These are phyloP conservation scores for Brassica rapa DNA, from an alignment of 345 rosid genomes.

Conservation along the genomic window DNA sequence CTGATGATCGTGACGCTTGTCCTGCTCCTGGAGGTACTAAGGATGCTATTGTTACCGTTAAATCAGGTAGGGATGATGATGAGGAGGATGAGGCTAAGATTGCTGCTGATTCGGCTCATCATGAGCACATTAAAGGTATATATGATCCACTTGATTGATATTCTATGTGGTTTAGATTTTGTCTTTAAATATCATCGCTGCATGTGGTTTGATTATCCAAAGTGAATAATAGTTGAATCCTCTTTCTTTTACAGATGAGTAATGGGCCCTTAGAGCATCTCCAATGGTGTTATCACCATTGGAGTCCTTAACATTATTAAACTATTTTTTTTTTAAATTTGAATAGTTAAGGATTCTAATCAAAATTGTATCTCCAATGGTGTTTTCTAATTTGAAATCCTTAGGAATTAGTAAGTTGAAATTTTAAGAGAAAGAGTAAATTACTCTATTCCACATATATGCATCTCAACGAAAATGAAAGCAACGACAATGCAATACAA, in stretches of 20 bases:
- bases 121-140: constrained; percentile 43
- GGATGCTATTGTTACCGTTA: constrained; percentile 48
- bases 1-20: constrained; percentile 62
- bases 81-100: constrained; percentile 26
- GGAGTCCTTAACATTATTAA: too few relatives aligned
- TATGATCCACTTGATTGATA: not conserved
- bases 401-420: too few relatives aligned
- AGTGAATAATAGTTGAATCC: not conserved
- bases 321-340: too few relatives aligned
- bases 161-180: not conserved
- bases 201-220: not conserved
- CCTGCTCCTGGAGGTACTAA: constrained; percentile 35
- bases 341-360: too few relatives aligned
- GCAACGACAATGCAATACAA: too few relatives aligned
- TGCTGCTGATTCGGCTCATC: constrained; percentile 30
- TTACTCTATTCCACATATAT: too few relatives aligned
- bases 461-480: too few relatives aligned
- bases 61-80: constrained; percentile 29
- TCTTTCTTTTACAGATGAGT: constrained; percentile 35
- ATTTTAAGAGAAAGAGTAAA: too few relatives aligned
- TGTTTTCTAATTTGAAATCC: too few relatives aligned
- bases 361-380: too few relatives aligned
- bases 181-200: not conserved
- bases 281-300: too few relatives aligned
- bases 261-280: not conserved